phyloP scores from a whole-genome alignment of 1,284 basidiomycete genomes.

The Ganoderma boninense region DNA sequence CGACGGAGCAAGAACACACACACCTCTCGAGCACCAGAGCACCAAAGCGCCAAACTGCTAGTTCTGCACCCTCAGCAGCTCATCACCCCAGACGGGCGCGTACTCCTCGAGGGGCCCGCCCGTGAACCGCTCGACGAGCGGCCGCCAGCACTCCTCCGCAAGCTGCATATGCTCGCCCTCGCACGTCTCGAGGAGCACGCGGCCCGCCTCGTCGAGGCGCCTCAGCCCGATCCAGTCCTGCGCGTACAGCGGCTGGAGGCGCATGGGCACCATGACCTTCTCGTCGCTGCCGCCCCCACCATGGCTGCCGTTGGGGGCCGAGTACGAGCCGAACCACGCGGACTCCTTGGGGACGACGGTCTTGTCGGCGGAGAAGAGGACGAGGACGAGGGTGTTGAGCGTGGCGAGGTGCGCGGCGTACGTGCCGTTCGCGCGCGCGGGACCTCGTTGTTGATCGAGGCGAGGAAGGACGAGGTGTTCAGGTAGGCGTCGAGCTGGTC shows the following conservation, averaged over 20 bases:
- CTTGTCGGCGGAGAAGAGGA: slow-evolving; percentile 74
- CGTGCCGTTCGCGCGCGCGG: slow-evolving; percentile 59
- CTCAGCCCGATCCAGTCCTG: slow-evolving; percentile 92
- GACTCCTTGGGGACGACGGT: slow-evolving; percentile 87
- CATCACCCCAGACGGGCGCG: background rate
- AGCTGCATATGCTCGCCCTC: slow-evolving; percentile 89
- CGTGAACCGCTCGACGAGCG: slow-evolving; percentile 55
- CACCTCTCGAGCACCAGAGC: background rate
- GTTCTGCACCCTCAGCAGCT: slow-evolving; percentile 15
- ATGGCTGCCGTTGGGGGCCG: slow-evolving; percentile 45
- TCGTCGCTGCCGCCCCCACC: slow-evolving; percentile 34
- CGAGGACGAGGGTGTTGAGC: slow-evolving; percentile 69
- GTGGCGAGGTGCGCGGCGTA: slow-evolving; percentile 68
- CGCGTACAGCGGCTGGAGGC: slow-evolving; percentile 77
- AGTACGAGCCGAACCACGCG: slow-evolving; percentile 84
- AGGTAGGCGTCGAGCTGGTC: slow-evolving; percentile 78
- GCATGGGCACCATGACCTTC: slow-evolving; percentile 74
- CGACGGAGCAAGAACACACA: background rate
- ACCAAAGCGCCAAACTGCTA: background rate
- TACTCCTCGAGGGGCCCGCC: slow-evolving; percentile 42
- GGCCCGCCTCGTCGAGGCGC: slow-evolving; percentile 74
- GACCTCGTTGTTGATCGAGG: slow-evolving; percentile 81
- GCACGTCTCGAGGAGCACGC: slow-evolving; percentile 74
- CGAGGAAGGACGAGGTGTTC: slow-evolving; percentile 72
- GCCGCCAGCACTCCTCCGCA: slow-evolving; percentile 62